Conservation (phyloP, 441 rosid genomes). For the Populus hybrid region DNA sequence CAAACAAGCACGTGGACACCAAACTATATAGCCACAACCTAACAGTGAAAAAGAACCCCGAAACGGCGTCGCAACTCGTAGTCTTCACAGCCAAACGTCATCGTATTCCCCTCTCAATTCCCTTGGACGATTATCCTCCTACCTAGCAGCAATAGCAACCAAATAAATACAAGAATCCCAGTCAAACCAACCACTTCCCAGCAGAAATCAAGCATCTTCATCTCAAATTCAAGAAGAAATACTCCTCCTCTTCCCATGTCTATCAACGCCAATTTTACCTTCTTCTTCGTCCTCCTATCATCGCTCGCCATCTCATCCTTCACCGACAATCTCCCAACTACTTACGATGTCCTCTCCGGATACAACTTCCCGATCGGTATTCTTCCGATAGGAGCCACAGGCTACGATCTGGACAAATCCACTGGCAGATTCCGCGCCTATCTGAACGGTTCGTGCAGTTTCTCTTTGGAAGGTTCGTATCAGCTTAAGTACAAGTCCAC, state of each 20-base stretch:
- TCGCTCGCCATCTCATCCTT: slow-evolving; percentile 16
- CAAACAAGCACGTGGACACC: not conserved
- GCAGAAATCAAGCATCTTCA: not conserved
- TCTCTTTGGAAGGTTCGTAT: slow-evolving; percentile 79
- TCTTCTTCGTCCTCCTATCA: slow-evolving; percentile 19
- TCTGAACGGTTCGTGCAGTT: slow-evolving; percentile 58
- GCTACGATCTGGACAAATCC: slow-evolving; percentile 55
- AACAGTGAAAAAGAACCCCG: not conserved
- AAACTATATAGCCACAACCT: not conserved
- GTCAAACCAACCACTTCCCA: too few species aligned
- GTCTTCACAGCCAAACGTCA: not conserved
- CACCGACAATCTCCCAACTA: slow-evolving; percentile 34
- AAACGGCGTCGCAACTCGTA: not conserved
- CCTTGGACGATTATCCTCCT: too few species aligned
- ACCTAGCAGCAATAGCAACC: not conserved
- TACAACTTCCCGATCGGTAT: slow-evolving; percentile 75
- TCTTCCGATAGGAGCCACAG: slow-evolving; percentile 60
- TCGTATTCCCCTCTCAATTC: not conserved
- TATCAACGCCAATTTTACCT: not conserved
- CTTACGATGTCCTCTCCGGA: slow-evolving; percentile 54
- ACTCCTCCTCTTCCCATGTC: not conserved
- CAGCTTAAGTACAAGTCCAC: slow-evolving; percentile 67
- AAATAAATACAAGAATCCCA: not conserved
- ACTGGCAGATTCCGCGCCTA: slow-evolving; percentile 61
- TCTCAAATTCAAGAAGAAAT: not conserved